Evolutionary conservation across 2,329 filamentous ascomycete species (phyloP).

Genomic region (Xylaria sp.): DNA sequence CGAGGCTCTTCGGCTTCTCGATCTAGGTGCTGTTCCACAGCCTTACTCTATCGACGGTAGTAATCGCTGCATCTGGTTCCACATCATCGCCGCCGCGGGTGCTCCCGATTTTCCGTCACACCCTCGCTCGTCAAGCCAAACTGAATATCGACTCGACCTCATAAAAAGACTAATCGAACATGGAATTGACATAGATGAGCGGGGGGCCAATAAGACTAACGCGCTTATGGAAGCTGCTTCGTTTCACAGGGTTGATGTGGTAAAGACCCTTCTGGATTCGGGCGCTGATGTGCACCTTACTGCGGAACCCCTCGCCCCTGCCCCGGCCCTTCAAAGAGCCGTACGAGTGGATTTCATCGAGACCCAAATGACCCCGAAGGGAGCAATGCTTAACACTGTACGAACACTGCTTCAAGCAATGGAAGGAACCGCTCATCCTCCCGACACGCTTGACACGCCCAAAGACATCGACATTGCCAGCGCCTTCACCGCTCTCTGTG

Average conservation of each 20-base stretch:
- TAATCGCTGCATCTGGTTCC: not conserved
- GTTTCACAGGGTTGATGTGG: slow-evolving; percentile 14
- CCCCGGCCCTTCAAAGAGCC: slow-evolving; percentile 1
- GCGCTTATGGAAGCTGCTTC: slow-evolving; percentile 15
- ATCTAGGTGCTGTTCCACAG: slow-evolving; percentile 26
- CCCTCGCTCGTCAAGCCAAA: slow-evolving; percentile 12
- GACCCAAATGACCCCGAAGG: not conserved
- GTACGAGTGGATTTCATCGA: not conserved
- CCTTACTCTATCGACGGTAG: not conserved
- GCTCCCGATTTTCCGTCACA: slow-evolving; percentile 4
- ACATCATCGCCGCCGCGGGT: slow-evolving; percentile 17
- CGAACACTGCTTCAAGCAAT: slow-evolving; percentile 14
- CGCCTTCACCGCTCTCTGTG: slow-evolving; percentile 5
- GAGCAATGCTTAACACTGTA: slow-evolving; percentile 15
- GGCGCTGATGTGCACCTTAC: slow-evolving; percentile 10
- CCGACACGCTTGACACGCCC: not conserved
- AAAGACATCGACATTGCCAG: not conserved
- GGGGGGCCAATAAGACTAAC: not conserved
- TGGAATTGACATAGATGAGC: slow-evolving; percentile 14
- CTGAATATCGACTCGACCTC: slow-evolving; percentile 8
- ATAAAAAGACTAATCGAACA: slow-evolving; percentile 14
- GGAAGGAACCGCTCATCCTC: not conserved
- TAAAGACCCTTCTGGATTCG: slow-evolving; percentile 11
- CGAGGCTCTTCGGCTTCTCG: slow-evolving; percentile 32
- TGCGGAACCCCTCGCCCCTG: accelerated